phyloP scores from a whole-genome alignment of 345 rosid species.

The Dipteronia sinensis region DNA sequence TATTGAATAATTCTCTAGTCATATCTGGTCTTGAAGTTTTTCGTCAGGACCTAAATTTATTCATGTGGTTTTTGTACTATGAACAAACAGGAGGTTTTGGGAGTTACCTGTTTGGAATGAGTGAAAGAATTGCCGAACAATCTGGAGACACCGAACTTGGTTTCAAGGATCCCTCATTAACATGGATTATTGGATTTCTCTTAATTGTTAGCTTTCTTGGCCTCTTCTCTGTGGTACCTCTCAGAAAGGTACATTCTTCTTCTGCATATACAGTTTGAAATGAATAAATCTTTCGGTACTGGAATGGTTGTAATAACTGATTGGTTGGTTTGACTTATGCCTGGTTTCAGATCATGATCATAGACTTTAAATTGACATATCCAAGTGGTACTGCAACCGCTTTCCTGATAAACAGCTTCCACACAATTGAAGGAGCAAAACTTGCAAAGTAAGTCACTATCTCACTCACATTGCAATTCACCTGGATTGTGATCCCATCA shows the following conservation, averaged over 20 bases:
- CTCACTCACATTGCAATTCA: neutral
- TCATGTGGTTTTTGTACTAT: no score
- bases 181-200: conserved; percentile 83
- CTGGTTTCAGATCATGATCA: conserved; percentile 74
- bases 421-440: conserved; percentile 76
- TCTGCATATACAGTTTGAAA: neutral
- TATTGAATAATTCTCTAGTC: no score
- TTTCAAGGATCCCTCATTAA: conserved; percentile 53
- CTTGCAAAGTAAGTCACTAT: conserved; percentile 62
- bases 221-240: conserved; percentile 77
- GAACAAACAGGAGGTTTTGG: conserved; percentile 69
- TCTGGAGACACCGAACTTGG: conserved; percentile 42
- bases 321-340: no score
- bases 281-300: no score
- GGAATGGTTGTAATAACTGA: no score
- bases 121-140: conserved; percentile 54
- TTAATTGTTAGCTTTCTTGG: conserved; percentile 90
- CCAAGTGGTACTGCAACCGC: conserved; percentile 95
- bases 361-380: conserved; percentile 72
- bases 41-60: no score
- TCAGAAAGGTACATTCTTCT: conserved; percentile 59
- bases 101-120: conserved; percentile 78
- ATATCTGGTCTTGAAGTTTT: no score
- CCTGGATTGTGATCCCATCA: neutral
- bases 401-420: conserved; percentile 81